Conservation (phyloP, 1,284 basidiomycete species). For the Ustilago esculenta region DNA sequence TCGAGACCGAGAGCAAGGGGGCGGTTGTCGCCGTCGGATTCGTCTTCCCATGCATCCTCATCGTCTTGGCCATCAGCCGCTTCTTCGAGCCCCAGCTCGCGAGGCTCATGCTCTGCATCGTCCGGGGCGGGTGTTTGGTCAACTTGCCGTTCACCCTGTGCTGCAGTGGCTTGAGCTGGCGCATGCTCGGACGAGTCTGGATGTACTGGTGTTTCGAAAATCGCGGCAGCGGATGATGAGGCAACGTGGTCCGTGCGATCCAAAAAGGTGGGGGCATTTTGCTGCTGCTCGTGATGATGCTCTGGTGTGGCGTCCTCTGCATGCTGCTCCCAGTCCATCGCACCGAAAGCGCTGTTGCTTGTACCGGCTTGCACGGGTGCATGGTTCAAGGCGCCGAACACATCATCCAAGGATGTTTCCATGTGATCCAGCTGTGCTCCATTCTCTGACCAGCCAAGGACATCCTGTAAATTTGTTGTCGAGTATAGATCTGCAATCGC, state of each 20-base stretch:
- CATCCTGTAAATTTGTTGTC: slow-evolving; percentile 5
- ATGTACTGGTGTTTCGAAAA: not conserved
- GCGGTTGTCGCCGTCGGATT: slow-evolving; percentile 10
- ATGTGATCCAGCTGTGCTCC: not conserved
- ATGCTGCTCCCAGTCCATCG: not conserved
- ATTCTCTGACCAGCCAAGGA: slow-evolving; percentile 22
- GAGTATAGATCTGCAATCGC: not conserved
- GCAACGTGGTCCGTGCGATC: not conserved
- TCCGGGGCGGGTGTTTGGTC: not conserved
- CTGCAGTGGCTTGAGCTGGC: not conserved
- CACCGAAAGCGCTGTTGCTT: not conserved
- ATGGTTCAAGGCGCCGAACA: too few species aligned
- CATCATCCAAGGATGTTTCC: not conserved
- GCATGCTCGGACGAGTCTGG: not conserved
- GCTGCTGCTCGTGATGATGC: not conserved
- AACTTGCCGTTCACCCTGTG: not conserved
- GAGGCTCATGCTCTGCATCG: not conserved
- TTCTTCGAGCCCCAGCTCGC: not conserved
- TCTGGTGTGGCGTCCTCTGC: not conserved
- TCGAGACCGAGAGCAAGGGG: not conserved
- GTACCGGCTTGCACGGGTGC: not conserved
- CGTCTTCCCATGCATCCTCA: slow-evolving; percentile 32
- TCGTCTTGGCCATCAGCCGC: slow-evolving; percentile 3
- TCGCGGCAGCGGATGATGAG: not conserved
- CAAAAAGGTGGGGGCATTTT: not conserved